Conservation (phyloP, 441 rosid genomes). For the Brassica hybrid region DNA sequence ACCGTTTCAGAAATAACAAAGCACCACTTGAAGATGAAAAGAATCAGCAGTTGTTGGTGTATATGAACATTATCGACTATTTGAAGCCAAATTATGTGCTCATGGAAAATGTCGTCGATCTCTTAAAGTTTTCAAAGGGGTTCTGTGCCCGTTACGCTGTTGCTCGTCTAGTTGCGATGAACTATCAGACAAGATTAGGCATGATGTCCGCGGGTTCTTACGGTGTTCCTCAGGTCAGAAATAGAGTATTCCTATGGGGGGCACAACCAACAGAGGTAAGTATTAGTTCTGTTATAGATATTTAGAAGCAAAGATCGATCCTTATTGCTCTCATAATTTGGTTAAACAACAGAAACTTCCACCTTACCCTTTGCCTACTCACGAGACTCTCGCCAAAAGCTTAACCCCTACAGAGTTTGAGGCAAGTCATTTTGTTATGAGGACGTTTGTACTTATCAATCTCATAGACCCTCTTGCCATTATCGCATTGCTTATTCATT, state of each 20-base stretch:
- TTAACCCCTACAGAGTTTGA: conserved; percentile 41
- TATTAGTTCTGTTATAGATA: background rate
- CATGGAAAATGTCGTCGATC: conserved; percentile 53
- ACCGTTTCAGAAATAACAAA: conserved; percentile 42
- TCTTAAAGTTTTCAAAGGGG: conserved; percentile 41
- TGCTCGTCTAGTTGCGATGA: conserved; percentile 47
- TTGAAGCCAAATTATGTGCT: conserved; percentile 47
- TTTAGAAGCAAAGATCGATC: background rate
- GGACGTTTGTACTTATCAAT: background rate
- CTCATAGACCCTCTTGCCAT: background rate
- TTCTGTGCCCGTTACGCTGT: conserved; percentile 43
- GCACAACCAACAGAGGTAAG: conserved; percentile 41
- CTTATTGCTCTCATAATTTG: conserved; percentile 12
- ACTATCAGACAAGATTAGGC: conserved; percentile 46
- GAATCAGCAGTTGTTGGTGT: conserved; percentile 47
- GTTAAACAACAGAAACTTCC: conserved; percentile 40
- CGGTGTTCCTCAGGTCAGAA: conserved; percentile 47
- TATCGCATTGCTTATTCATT: conserved; percentile 5
- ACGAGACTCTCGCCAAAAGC: conserved; percentile 33
- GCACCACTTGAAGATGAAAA: conserved; percentile 46
- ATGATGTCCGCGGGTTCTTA: conserved; percentile 48
- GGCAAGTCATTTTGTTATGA: conserved; percentile 23
- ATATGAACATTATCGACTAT: conserved; percentile 43
- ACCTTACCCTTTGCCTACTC: conserved; percentile 49
- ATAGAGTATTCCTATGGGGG: conserved; percentile 48